Conservation (phyloP, 345 rosid species). For the Pistacia vera region DNA sequence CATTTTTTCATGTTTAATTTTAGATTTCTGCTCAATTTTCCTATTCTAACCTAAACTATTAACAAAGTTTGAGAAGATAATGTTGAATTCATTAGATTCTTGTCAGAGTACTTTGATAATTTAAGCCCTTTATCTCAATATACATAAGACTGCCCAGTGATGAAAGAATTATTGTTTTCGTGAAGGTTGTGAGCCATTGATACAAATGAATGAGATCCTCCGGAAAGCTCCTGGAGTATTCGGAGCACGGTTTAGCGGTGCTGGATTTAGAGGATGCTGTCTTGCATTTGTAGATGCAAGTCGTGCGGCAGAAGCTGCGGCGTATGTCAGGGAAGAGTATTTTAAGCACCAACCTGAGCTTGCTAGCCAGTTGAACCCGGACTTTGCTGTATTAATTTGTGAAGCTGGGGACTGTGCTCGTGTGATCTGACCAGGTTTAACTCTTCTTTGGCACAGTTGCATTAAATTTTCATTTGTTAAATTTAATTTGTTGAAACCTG, state of each 20-base stretch:
- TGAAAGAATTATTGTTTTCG: background rate
- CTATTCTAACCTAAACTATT: background rate
- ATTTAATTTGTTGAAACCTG: background rate
- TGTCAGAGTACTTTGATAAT: background rate
- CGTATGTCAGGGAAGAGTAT: slow-evolving; percentile 64
- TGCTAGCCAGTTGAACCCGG: slow-evolving; percentile 47
- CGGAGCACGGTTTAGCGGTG: slow-evolving; percentile 93
- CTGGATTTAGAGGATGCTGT: slow-evolving; percentile 94
- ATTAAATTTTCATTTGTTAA: background rate
- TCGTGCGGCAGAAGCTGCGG: slow-evolving; percentile 63
- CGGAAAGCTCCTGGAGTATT: slow-evolving; percentile 73
- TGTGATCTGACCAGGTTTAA: slow-evolving; percentile 40
- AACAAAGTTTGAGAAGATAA: background rate
- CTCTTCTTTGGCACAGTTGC: background rate
- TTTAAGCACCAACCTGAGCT: slow-evolving; percentile 62
- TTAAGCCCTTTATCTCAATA: background rate
- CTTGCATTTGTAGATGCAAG: slow-evolving; percentile 68
- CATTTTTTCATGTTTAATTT: background rate
- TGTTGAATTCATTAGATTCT: background rate
- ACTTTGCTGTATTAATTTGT: slow-evolving; percentile 57
- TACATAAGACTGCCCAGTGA: background rate
- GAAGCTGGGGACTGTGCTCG: slow-evolving; percentile 77
- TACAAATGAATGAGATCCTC: slow-evolving; percentile 72
- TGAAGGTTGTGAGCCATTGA: slow-evolving; percentile 79
- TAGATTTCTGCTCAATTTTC: background rate